Base-by-base conservation (phyloP, 768 basidiomycete genomes). In the Holtermannia corniformis region DNA sequence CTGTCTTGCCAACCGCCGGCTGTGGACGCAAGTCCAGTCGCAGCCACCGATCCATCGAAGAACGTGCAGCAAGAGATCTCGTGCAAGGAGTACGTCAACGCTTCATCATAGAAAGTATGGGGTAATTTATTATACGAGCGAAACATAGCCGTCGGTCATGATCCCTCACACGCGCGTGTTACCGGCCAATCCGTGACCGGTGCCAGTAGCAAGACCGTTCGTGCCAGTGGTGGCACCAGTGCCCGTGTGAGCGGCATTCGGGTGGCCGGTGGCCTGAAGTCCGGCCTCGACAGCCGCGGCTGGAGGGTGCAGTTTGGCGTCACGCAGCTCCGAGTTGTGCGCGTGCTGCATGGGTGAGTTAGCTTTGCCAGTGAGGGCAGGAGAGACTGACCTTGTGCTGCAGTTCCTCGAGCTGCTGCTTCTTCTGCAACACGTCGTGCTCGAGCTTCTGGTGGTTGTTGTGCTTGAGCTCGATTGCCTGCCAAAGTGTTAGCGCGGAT, bases 381-480 rank as follows among this genome's bases (percentile, higher is more conserved):
- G 12, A 41, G 12, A 12, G 23, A 47, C 49, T 41, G 5, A 40
- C 27, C 40, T 21, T 14, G 4, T 40, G 37, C 46, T 60, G 51
- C 1, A 51, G 47, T 27, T 53, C 53, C 44, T 65, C 51, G 20
- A 65, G 52, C 11, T 58, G 58, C 3, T 46, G 51, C 55, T 65
- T 65, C 59, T 65, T 65, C 23, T 47, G 44, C 5, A 52, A 56
- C 24, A 65, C 47, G 2, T 65, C 63, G 23, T 60, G 56, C 40
- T 52, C 52, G 44, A 65, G 49, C 44, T 59, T 46, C 14, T 57
- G 45, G 52, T 65, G 64, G 21, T 62, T 60, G 47, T 41, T 41
- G 25, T 43, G 23, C n/a, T 49, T 49, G 45, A 23, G 22, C 19
- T 52, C 46, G 28, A 55, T 45, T 23, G 20, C 25, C 20, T 13